Base-by-base conservation (phyloP, 2,329 filamentous ascomycete species). In the Cercospora beticola region DNA sequence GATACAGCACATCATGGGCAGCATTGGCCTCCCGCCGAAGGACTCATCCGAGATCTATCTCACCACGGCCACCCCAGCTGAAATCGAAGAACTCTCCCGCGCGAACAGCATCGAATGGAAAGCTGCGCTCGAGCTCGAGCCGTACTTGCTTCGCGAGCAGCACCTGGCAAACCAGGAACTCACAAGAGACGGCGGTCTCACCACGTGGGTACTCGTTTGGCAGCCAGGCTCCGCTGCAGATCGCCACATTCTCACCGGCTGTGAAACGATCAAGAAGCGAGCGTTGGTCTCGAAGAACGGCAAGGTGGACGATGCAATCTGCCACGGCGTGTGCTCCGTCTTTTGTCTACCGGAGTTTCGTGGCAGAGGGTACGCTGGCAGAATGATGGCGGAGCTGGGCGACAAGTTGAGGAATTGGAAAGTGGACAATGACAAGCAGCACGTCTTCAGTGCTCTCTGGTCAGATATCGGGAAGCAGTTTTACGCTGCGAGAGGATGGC, bases 381-480 rank as follows among this genome's bases (percentile, higher is more conserved):
- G 90, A 65, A 94, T 95, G 89, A 86, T 94, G 78, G 79, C 79
- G 52, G 88, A 94, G 70, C 77, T 96, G 62, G 88, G 86, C 14
- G 79, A 82, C 63, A 81, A 79, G 69, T 76, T 89, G 57, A 82
- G 84, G 71, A 82, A 76, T 2, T 88, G 85, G 84, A 83, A 87
- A 71, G 78, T 81, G 67, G 82, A 83, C 31, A 76, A 80, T 23
- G 79, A 77, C 21, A 76, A 78, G 72, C 78, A 76, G 77, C 84
- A 78, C 71, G 79, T 87, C 14, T 95, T 94, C 79, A 94, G 92
- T 0, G 86, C 96, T 7, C 84, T 97, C 8, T 97, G 89, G 80
- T 97, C 93, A 8, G 93, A 97, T 76, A 93, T 96, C 74, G 93
- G 94, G 21, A 91, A 92, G 71, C 82, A 83, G 46, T 97, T 93